A percentile compares a stretch with the other conserved stretches of the same genome.
Conservation (phyloP, 768 basidiomycete species). For the Trametes villosa region DNA sequence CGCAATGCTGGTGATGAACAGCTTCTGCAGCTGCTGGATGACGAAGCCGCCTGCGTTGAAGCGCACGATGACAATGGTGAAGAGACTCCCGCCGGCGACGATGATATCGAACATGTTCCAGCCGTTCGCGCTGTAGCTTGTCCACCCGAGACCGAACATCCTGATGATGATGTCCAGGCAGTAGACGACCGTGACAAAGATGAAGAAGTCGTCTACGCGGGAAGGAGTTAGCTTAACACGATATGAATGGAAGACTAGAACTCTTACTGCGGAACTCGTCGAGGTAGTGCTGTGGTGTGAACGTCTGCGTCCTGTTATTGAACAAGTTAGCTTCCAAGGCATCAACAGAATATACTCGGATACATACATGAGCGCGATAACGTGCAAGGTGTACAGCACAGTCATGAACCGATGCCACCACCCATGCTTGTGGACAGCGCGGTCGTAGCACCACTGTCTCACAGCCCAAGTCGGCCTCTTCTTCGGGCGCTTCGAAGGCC, state of each 20-base stretch:
- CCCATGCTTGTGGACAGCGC: constrained; percentile 90
- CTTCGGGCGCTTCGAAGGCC: constrained; percentile 82
- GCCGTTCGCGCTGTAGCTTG: constrained; percentile 83
- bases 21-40: constrained; percentile 75
- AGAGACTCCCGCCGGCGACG: constrained; percentile 79
- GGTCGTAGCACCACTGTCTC: constrained; percentile 88
- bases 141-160: constrained; percentile 83
- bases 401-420: constrained; percentile 90
- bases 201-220: constrained; percentile 73
- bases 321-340: background rate
- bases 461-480: constrained; percentile 55
- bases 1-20: constrained; percentile 91
- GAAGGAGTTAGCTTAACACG: background rate
- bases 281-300: constrained; percentile 51
- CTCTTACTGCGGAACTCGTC: constrained; percentile 65
- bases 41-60: constrained; percentile 54
- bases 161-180: constrained; percentile 77
- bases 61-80: constrained; percentile 77
- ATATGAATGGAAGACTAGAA: background rate
- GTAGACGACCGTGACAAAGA: constrained; percentile 73
- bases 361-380: constrained; percentile 79
- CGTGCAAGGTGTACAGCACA: constrained; percentile 77
- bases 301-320: constrained; percentile 76
- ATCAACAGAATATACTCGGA: background rate
- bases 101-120: constrained; percentile 94